phyloP scores from a whole-genome alignment of 306 rosid genomes.

The Acacia melanoxylon region DNA sequence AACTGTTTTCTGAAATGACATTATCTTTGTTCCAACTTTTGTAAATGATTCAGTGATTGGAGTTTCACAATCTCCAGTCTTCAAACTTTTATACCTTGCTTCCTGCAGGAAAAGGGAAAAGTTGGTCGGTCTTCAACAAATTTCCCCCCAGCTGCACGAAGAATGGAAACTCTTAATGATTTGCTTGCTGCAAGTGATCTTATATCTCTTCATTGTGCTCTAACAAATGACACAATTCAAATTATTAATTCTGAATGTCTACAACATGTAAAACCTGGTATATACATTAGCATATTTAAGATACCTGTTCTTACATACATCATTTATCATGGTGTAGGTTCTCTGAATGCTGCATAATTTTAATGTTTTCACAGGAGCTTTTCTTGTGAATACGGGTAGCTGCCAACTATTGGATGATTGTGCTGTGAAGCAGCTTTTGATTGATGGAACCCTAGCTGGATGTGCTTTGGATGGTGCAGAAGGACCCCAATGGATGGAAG shows the following conservation, averaged over 20 bases:
- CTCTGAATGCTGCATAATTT: conserved; percentile 5
- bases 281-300: background rate
- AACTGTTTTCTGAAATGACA: background rate
- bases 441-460: conserved; percentile 97
- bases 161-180: conserved; percentile 98
- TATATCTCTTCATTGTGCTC: conserved; percentile 89
- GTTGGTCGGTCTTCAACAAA: conserved; percentile 8
- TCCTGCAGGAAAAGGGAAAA: conserved; percentile 61
- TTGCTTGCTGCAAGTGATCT: conserved; percentile 98
- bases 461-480: conserved; percentile 99
- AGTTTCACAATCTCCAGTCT: background rate
- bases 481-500: conserved; percentile 99
- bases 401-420: conserved; percentile 97
- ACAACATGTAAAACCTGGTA: conserved; percentile 96
- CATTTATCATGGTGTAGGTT: conserved; percentile 5
- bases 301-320: conserved; percentile 10
- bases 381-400: conserved; percentile 95
- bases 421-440: conserved; percentile 94
- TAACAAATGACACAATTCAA: conserved; percentile 90
- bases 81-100: conserved; percentile 7
- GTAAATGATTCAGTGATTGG: background rate
- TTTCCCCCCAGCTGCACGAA: conserved; percentile 90
- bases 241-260: conserved; percentile 85
- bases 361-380: conserved; percentile 61
- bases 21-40: background rate